Conservation (phyloP, 495 filamentous ascomycete genomes). For the Apiosordaria backusii region DNA sequence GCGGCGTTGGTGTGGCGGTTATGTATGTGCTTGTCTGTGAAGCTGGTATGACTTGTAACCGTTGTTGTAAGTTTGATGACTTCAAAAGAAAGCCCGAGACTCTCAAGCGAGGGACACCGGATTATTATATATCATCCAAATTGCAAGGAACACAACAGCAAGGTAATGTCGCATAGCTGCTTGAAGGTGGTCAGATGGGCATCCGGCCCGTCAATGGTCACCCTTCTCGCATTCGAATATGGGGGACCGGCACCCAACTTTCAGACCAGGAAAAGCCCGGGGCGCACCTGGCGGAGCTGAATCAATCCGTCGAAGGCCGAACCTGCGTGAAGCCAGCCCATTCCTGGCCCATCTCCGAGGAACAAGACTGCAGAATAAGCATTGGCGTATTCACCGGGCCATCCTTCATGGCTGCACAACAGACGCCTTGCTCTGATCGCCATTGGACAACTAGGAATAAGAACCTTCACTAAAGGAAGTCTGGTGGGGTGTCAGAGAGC, state of each 20-base stretch:
- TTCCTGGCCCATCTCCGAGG: not conserved
- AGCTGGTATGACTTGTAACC: not conserved
- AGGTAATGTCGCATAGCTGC: not conserved
- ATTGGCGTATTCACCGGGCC: not conserved
- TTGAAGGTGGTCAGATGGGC: not conserved
- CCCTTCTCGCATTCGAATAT: not conserved
- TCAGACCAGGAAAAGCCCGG: not conserved
- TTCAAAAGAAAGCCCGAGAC: not conserved
- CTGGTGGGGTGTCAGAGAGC: not conserved
- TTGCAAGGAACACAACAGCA: not conserved
- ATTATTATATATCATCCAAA: not conserved
- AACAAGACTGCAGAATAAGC: not conserved
- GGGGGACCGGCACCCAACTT: not conserved
- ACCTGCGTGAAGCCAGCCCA: not conserved
- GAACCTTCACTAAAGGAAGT: not conserved
- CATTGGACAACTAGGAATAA: not conserved
- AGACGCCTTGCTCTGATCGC: not conserved
- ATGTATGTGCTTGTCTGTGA: not conserved
- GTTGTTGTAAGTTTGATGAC: constrained; percentile 2
- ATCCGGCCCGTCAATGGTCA: not conserved
- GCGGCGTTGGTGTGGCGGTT: not conserved
- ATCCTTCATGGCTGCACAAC: not conserved
- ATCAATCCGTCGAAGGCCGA: not conserved
- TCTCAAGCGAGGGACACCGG: not conserved
- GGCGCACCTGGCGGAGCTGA: not conserved